Conservation (phyloP, 805 yeast species). For the Lipomyces yamanashiensis region DNA sequence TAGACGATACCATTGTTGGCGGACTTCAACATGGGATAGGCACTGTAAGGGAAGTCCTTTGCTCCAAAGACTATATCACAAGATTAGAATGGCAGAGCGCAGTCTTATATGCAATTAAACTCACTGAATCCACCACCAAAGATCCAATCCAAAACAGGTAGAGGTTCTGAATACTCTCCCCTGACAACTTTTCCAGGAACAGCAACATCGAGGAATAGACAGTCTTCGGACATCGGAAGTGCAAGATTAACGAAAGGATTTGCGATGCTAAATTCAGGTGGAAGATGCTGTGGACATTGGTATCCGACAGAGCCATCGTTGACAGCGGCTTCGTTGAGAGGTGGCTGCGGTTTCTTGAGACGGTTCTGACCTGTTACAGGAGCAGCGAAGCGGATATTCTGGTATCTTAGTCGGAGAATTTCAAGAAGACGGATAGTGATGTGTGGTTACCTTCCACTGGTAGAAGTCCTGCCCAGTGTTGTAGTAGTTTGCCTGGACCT, state of each 20-base stretch:
- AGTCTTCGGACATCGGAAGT: conserved; percentile 25
- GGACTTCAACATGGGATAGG: conserved; percentile 16
- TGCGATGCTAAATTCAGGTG: conserved; percentile 6
- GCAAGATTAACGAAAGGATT: conserved; percentile 2
- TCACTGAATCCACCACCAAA: conserved; percentile 12
- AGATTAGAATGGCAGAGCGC: neutral
- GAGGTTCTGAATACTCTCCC: neutral
- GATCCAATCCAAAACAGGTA: conserved; percentile 11
- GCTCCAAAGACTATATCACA: conserved; percentile 27
- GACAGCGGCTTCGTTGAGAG: conserved; percentile 18
- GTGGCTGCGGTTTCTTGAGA: conserved; percentile 24
- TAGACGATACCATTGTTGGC: conserved; percentile 23
- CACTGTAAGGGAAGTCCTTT: conserved; percentile 21
- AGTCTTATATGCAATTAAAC: neutral
- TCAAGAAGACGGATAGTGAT: neutral
- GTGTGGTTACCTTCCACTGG: neutral
- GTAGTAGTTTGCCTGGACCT: conserved; percentile 24
- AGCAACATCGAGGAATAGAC: conserved; percentile 32
- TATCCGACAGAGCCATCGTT: conserved; percentile 28
- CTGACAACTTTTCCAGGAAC: conserved; percentile 28
- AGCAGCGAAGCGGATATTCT: conserved; percentile 35
- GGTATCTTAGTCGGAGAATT: neutral
- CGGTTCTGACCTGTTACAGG: conserved; percentile 32
- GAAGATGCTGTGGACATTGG: conserved; percentile 27
- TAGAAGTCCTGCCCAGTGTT: conserved; percentile 11